These are phyloP conservation scores for Xerocomus amazonicus DNA, from an alignment of 1,284 basidiomycete species.

Conservation along the genomic window DNA sequence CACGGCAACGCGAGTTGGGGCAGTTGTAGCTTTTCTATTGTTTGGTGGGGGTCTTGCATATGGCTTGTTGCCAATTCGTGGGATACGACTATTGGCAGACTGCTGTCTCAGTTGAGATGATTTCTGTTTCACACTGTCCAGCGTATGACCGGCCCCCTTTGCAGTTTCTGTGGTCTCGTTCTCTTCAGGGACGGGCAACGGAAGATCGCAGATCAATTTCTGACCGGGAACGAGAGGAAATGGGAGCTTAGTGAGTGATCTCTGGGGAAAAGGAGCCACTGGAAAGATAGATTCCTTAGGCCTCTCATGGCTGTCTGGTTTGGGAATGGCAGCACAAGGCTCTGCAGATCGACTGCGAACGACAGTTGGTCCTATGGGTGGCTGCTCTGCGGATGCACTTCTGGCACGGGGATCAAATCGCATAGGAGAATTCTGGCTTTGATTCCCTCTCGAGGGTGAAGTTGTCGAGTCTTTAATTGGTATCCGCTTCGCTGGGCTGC, in stretches of 20 bases:
- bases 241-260: slow-evolving; percentile 36
- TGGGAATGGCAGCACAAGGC: slow-evolving; percentile 13
- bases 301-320: slow-evolving; percentile 11
- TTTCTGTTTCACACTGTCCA: slow-evolving; percentile 11
- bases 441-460: slow-evolving; percentile 23
- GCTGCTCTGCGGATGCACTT: slow-evolving; percentile 29
- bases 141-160: background rate
- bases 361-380: slow-evolving; percentile 4
- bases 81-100: slow-evolving; percentile 58
- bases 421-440: slow-evolving; percentile 24
- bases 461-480: slow-evolving; percentile 34
- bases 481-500: slow-evolving; percentile 59
- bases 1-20: slow-evolving; percentile 14
- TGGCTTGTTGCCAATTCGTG: slow-evolving; percentile 62
- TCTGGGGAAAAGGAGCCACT: slow-evolving; percentile 12
- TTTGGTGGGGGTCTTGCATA: slow-evolving; percentile 47
- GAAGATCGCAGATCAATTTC: slow-evolving; percentile 15
- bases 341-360: slow-evolving; percentile 33
- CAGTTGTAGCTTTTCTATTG: slow-evolving; percentile 6
- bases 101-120: slow-evolving; percentile 51
- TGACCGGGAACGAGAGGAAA: slow-evolving; percentile 39
- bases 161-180: slow-evolving; percentile 8
- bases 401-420: slow-evolving; percentile 20
- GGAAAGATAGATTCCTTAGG: slow-evolving; percentile 23
- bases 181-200: slow-evolving; percentile 34